Conservation (phyloP, 1,284 basidiomycete genomes). For the Cystobasidium sp. region DNA sequence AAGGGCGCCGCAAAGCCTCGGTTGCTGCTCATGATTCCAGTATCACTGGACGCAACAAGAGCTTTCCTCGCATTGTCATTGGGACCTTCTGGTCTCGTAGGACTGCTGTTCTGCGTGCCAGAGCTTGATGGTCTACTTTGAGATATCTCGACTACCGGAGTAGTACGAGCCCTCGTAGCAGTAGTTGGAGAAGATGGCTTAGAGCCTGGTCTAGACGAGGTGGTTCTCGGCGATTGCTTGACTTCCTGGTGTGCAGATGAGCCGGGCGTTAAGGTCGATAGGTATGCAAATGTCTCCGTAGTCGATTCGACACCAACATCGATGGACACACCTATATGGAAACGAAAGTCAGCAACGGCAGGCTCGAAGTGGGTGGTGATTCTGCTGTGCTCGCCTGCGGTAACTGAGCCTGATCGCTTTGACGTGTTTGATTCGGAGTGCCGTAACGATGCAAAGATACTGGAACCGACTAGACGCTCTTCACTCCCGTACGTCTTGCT, state of each 20-base stretch:
- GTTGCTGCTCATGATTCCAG: neutral
- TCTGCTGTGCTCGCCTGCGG: neutral
- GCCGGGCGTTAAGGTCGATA: slow-evolving; percentile 10
- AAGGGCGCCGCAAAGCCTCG: neutral
- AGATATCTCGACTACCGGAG: slow-evolving; percentile 6
- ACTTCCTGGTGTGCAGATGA: neutral
- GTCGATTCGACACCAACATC: neutral
- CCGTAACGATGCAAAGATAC: neutral
- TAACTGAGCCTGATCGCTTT: neutral
- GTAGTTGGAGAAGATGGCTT: slow-evolving; percentile 6
- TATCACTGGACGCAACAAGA: neutral
- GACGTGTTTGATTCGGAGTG: neutral
- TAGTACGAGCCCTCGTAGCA: neutral
- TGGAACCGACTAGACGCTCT: neutral
- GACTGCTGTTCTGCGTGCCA: neutral
- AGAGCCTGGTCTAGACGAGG: neutral
- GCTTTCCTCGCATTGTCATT: neutral
- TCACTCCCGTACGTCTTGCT: neutral
- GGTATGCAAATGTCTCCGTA: slow-evolving; percentile 16
- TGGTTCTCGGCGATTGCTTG: neutral
- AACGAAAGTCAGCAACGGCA: too few relatives aligned
- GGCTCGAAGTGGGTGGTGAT: too few relatives aligned
- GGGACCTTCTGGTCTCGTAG: neutral
- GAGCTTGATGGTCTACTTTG: slow-evolving; percentile 1
- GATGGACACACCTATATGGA: neutral